Evolutionary conservation across 306 rosid species (phyloP).

Genomic region (Acacia confusa): DNA sequence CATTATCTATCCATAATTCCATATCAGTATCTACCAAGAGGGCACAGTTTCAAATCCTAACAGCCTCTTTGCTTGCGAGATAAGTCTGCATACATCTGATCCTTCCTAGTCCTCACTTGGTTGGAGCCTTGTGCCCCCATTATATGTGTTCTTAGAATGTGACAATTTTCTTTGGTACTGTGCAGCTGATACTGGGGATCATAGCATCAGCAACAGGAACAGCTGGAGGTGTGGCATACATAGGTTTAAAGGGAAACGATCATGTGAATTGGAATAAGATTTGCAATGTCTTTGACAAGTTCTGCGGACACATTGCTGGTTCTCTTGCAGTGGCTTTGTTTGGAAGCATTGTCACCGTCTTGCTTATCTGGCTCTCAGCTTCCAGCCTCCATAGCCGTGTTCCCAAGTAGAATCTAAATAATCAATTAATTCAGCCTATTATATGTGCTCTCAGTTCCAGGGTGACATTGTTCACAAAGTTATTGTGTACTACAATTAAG

Average conservation of each 20-base stretch:
- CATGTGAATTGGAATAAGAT: constrained; percentile 60
- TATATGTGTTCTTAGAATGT: background rate
- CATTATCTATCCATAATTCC: background rate
- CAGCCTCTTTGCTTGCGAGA: too few relatives aligned
- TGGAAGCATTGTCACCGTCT: constrained; percentile 50
- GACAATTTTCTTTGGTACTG: constrained; percentile 12
- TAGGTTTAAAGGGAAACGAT: constrained; percentile 66
- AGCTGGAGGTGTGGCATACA: constrained; percentile 65
- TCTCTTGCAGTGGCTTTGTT: constrained; percentile 61
- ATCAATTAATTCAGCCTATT: constrained; percentile 5
- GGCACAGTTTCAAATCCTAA: too few relatives aligned
- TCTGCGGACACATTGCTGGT: constrained; percentile 60
- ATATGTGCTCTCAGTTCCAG: constrained; percentile 14
- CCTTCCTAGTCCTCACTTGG: too few relatives aligned
- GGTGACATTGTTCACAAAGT: constrained; percentile 14
- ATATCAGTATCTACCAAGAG: too few relatives aligned
- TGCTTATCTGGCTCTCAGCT: constrained; percentile 69
- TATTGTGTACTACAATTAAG: constrained; percentile 13
- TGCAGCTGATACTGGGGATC: constrained; percentile 68
- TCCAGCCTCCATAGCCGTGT: constrained; percentile 48
- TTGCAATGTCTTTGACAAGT: constrained; percentile 58
- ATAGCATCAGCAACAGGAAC: constrained; percentile 76
- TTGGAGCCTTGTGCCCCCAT: background rate
- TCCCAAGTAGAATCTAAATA: constrained; percentile 49
- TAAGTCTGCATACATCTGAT: too few relatives aligned